Conservation (phyloP, 2,329 filamentous ascomycete genomes). For the Epichloe elymi region DNA sequence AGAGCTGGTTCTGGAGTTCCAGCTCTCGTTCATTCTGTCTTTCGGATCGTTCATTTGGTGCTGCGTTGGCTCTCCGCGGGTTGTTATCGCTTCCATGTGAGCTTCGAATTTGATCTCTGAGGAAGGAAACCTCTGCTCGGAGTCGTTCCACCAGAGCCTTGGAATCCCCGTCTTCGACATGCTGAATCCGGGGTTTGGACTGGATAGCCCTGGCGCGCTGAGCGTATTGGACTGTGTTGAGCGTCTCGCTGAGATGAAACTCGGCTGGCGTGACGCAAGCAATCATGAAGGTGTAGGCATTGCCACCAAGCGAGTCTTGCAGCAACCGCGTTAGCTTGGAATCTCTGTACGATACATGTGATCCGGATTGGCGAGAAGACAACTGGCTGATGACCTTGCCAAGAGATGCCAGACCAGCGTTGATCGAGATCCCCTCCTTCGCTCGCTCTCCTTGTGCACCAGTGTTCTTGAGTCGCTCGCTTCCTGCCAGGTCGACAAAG, state of each 20-base stretch:
- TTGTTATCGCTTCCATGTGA: conserved; percentile 50
- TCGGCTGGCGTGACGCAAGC: conserved; percentile 94
- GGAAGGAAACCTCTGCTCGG: conserved; percentile 83
- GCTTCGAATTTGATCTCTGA: conserved; percentile 85
- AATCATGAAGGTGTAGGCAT: conserved; percentile 99
- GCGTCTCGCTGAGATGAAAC: conserved; percentile 92
- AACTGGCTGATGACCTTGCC: conserved; percentile 98
- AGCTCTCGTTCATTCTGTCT: conserved; percentile 72
- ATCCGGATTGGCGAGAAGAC: conserved; percentile 73
- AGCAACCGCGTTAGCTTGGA: conserved; percentile 91
- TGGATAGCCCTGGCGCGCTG: conserved; percentile 93
- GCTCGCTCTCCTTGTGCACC: conserved; percentile 89
- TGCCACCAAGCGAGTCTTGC: conserved; percentile 92
- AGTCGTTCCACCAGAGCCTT: conserved; percentile 86
- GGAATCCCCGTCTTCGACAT: conserved; percentile 86
- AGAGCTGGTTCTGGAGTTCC: conserved; percentile 83
- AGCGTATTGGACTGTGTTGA: conserved; percentile 96
- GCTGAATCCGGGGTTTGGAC: conserved; percentile 92
- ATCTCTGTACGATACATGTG: conserved; percentile 94
- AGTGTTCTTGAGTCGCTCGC: conserved; percentile 93
- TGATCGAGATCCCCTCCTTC: conserved; percentile 95
- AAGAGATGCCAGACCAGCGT: conserved; percentile 83
- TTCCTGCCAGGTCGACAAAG: conserved; percentile 94
- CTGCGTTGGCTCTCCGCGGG: conserved; percentile 37
- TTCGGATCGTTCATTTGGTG: conserved; percentile 58